Evolutionary conservation across 2,329 filamentous ascomycete species (phyloP), one percentile per base, ranked within the genome.

Genomic region (Pestalotiopsis fici): DNA sequence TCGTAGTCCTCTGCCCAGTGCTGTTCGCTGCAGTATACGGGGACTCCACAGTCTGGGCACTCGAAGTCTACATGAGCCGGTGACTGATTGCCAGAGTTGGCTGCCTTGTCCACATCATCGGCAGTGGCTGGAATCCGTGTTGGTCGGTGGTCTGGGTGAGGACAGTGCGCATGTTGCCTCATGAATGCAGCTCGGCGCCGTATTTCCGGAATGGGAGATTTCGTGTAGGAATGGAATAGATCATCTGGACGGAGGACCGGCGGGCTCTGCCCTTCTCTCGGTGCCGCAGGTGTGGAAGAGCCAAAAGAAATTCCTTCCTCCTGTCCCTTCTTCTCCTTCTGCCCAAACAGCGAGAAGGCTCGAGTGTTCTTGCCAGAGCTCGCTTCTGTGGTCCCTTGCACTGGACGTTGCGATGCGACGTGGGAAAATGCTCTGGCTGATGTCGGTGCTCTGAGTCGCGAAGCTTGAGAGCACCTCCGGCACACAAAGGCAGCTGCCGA

Each of bases 1-100:
- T 98, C 95, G 76, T 97, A 99, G 79, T 98, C 94, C 73, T 97
- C 94, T 77, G 93, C 94, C 93, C 95, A 98, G 78, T 99, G 96
- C 73, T 94, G 91, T 80, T 98, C 93, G 73, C 90, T 95, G 83
- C 96, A 99, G 78, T 96, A 97, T 6, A 97, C 90, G 0, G 97
- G 95, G 55, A 98, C 88, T 15, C 96, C 96, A 74, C 96, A 99
- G 79, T 99, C 95, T 0, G 96, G 95, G 75, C 96, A 99, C 79
- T 98, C 96, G 76, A 97, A 98, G 72, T 92, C 86, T 64, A 98
- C 94, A 79, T 97, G 94, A 18, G 91, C 90, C 0, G 95, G 92
- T 11, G 93, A 86, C 69, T 89, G 80, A 50, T 80, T 78, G 59
- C 87, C 89, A 12, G 83, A 86, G 21, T 81, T 76, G 21, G 82